Conservation (phyloP, 75 land plant species). For the Larix kaempferi region DNA sequence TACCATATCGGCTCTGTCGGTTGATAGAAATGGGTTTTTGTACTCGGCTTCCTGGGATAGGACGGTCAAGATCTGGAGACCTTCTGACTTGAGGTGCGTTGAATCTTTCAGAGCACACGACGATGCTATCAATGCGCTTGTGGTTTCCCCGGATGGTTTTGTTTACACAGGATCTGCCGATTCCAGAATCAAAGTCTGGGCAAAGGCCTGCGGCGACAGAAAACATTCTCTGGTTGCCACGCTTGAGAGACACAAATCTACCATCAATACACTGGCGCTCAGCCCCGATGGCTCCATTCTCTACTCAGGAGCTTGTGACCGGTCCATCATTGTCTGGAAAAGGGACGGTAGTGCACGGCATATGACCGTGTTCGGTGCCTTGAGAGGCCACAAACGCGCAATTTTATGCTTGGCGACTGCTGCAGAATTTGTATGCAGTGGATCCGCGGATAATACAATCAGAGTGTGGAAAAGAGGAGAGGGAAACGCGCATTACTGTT, state of each 20-base stretch:
- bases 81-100: conserved; percentile 58
- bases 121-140: conserved; percentile 56
- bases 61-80: conserved; percentile 70
- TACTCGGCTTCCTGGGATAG: conserved; percentile 85
- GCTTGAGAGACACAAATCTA: conserved; percentile 49
- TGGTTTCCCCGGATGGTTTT: conserved; percentile 26
- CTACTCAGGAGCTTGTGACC: conserved; percentile 67
- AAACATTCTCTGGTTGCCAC: conserved; percentile 33
- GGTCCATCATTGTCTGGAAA: conserved; percentile 62
- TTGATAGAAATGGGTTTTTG: conserved; percentile 32
- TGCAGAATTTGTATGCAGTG: conserved; percentile 45
- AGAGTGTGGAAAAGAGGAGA: conserved; percentile 41
- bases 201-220: conserved; percentile 1
- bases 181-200: conserved; percentile 41
- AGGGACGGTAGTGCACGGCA: conserved; percentile 14
- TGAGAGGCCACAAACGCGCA: conserved; percentile 55
- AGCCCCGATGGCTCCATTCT: conserved; percentile 39
- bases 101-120: conserved; percentile 48
- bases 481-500: conserved; percentile 25
- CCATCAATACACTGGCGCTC: conserved; percentile 68
- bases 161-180: conserved; percentile 59
- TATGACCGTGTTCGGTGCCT: conserved; percentile 36
- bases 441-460: conserved; percentile 60
- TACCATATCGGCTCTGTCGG: conserved; percentile 53
- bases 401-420: conserved; percentile 53